phyloP scores from a whole-genome alignment of 1,284 basidiomycete genomes.

The Cryptococcus hybrid region DNA sequence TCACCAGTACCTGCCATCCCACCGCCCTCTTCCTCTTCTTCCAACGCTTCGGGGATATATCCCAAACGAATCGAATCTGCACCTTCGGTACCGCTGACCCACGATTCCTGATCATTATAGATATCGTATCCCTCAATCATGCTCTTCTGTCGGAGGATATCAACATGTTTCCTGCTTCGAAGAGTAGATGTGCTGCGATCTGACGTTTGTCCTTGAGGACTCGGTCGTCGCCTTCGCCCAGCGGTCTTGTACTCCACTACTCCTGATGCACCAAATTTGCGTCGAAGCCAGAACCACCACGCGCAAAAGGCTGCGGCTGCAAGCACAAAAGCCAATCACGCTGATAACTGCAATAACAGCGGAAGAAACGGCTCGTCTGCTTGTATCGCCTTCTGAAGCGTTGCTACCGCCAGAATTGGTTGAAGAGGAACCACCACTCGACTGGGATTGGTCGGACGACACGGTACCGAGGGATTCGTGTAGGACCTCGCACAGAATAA shows the following conservation, averaged over 20 bases:
- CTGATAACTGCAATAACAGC: slow-evolving; percentile 37
- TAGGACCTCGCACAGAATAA: slow-evolving; percentile 42
- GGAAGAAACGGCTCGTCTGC: slow-evolving; percentile 29
- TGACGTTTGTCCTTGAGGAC: slow-evolving; percentile 9
- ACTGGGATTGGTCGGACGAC: slow-evolving; percentile 22
- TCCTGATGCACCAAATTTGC: slow-evolving; percentile 41
- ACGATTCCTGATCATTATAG: slow-evolving; percentile 32
- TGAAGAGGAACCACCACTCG: neutral
- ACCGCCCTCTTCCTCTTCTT: slow-evolving; percentile 22
- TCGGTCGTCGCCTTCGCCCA: slow-evolving; percentile 2
- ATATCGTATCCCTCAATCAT: slow-evolving; percentile 49
- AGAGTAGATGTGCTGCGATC: slow-evolving; percentile 24
- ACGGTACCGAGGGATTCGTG: slow-evolving; percentile 35
- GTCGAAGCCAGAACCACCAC: slow-evolving; percentile 48
- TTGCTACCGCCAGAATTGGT: slow-evolving; percentile 3
- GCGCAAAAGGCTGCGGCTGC: slow-evolving; percentile 41
- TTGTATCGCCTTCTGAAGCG: neutral
- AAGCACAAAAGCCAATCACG: slow-evolving; percentile 43
- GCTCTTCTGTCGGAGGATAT: slow-evolving; percentile 41
- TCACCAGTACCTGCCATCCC: slow-evolving; percentile 9
- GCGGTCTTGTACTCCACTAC: slow-evolving; percentile 27
- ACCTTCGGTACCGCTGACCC: slow-evolving; percentile 31
- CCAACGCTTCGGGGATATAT: slow-evolving; percentile 28
- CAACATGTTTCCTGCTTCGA: slow-evolving; percentile 40
- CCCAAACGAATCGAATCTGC: slow-evolving; percentile 31